Percentiles rank a stretch among this genome's conserved stretches.
Evolutionary conservation across 1,284 basidiomycete genomes (phyloP).

Genomic region (Boletellus deceptivus): DNA sequence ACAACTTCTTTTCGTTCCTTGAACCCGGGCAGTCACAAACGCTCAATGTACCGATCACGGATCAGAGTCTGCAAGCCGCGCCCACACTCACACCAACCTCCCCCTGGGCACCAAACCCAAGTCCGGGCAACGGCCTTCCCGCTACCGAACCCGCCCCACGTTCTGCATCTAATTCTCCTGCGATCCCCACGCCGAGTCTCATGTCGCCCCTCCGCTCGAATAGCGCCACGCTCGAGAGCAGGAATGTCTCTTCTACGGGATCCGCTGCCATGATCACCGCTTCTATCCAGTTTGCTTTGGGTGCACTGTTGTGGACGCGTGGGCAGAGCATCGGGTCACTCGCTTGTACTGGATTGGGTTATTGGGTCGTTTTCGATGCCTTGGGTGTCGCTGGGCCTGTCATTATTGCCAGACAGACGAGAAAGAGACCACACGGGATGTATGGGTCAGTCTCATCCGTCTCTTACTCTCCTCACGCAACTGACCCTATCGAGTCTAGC

Average conservation of each 20-base stretch:
- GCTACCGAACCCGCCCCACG: constrained; percentile 12
- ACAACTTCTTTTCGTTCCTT: constrained; percentile 90
- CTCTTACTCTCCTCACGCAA: not conserved
- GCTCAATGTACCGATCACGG: constrained; percentile 3
- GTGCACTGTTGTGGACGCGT: constrained; percentile 81
- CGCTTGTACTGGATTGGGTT: constrained; percentile 87
- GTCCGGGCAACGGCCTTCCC: constrained; percentile 2
- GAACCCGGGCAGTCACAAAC: constrained; percentile 48
- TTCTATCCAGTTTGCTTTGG: constrained; percentile 54
- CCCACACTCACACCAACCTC: constrained; percentile 26
- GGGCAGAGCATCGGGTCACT: constrained; percentile 90
- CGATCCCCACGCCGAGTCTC: constrained; percentile 8
- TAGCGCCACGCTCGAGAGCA: not conserved
- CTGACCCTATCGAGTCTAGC: constrained; percentile 39
- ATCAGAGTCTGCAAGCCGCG: constrained; percentile 9
- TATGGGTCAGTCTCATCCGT: constrained; percentile 23
- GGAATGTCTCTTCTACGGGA: constrained; percentile 19
- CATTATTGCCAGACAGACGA: constrained; percentile 26
- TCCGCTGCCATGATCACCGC: constrained; percentile 31
- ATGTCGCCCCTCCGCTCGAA: constrained; percentile 3
- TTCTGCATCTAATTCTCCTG: constrained; percentile 27
- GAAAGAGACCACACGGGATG: constrained; percentile 25
- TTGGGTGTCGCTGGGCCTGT: constrained; percentile 65
- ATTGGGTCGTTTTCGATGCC: constrained; percentile 95
- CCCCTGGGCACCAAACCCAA: constrained; percentile 21